Conservation (phyloP, 106 monocot species). For the Alisma plantagoaquatica region DNA sequence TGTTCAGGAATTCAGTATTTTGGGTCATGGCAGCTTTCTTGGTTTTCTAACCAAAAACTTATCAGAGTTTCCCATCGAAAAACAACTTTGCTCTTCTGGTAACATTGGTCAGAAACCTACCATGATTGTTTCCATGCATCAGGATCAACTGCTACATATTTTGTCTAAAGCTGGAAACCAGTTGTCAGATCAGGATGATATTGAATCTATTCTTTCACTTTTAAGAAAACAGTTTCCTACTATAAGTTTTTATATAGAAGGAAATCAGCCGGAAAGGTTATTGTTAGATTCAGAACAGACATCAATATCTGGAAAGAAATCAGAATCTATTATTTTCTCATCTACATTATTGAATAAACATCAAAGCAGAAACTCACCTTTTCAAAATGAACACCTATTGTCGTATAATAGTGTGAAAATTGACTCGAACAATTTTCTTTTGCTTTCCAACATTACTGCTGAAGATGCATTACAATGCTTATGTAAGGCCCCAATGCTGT, state of each 20-base stretch:
- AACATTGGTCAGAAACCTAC: conserved; percentile 10
- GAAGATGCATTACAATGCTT: conserved; percentile 75
- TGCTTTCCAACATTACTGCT: conserved; percentile 19
- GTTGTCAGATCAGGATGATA: conserved; percentile 11
- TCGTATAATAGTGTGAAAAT: not conserved
- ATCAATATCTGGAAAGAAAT: conserved; percentile 2
- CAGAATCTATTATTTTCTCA: conserved; percentile 51
- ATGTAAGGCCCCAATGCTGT: conserved; percentile 73
- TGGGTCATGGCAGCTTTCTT: conserved; percentile 73
- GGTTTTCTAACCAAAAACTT: conserved; percentile 55
- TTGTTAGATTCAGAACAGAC: conserved; percentile 6
- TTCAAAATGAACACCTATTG: not conserved
- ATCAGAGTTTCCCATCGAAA: conserved; percentile 31
- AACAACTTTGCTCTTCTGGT: conserved; percentile 20
- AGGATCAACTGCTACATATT: conserved; percentile 48
- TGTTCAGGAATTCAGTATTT: conserved; percentile 48
- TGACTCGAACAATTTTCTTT: conserved; percentile 7
- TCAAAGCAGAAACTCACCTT: conserved; percentile 7
- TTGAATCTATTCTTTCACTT: conserved; percentile 32
- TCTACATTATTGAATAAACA: conserved; percentile 41
- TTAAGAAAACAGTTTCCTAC: conserved; percentile 86
- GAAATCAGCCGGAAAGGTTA: conserved; percentile 19
- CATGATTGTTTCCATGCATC: conserved; percentile 28
- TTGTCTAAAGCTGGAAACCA: conserved; percentile 48
- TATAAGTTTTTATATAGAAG: conserved; percentile 38